These are phyloP conservation scores for Lindgomyces ingoldianus DNA, from an alignment of 495 filamentous ascomycete species.

Conservation along the genomic window DNA sequence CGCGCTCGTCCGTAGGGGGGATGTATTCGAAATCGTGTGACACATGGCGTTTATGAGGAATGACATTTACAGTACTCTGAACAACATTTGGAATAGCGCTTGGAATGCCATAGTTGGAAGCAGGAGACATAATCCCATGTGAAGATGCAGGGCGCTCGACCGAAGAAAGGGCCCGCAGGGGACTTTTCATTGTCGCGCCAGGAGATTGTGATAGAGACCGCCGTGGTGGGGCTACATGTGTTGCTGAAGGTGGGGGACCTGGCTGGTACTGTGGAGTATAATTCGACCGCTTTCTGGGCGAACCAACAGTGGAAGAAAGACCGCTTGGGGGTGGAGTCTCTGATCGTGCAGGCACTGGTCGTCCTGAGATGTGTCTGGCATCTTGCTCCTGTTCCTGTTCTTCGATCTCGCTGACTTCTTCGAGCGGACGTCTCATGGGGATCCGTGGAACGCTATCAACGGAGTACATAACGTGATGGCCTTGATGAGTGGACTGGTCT, in stretches of 20 bases:
- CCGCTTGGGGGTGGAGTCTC: slow-evolving; percentile 31
- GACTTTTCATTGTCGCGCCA: slow-evolving; percentile 55
- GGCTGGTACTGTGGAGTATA: slow-evolving; percentile 46
- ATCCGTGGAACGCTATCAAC: slow-evolving; percentile 18
- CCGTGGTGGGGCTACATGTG: slow-evolving; percentile 56
- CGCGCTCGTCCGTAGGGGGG: slow-evolving; percentile 75
- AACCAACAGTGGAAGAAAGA: slow-evolving; percentile 52
- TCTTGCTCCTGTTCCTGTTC: slow-evolving; percentile 31
- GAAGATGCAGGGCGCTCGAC: slow-evolving; percentile 70
- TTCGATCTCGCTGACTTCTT: slow-evolving; percentile 32
- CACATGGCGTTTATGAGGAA: slow-evolving; percentile 45
- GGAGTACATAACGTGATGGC: slow-evolving; percentile 35
- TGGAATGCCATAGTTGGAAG: slow-evolving; percentile 23
- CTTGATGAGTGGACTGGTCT: slow-evolving; percentile 38
- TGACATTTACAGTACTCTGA: slow-evolving; percentile 52
- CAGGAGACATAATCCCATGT: slow-evolving; percentile 57
- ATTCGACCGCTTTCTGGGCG: slow-evolving; percentile 51
- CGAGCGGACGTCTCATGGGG: slow-evolving; percentile 17
- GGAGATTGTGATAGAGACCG: slow-evolving; percentile 89
- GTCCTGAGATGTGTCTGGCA: slow-evolving; percentile 28
- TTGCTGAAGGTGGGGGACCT: slow-evolving; percentile 36
- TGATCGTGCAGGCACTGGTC: slow-evolving; percentile 19
- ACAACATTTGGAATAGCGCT: slow-evolving; percentile 48
- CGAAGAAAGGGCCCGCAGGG: slow-evolving; percentile 48
- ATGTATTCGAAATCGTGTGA: slow-evolving; percentile 48